These are phyloP conservation scores for Metschnikowia lochheadii DNA, from an alignment of 805 yeast genomes.

Conservation along the genomic window DNA sequence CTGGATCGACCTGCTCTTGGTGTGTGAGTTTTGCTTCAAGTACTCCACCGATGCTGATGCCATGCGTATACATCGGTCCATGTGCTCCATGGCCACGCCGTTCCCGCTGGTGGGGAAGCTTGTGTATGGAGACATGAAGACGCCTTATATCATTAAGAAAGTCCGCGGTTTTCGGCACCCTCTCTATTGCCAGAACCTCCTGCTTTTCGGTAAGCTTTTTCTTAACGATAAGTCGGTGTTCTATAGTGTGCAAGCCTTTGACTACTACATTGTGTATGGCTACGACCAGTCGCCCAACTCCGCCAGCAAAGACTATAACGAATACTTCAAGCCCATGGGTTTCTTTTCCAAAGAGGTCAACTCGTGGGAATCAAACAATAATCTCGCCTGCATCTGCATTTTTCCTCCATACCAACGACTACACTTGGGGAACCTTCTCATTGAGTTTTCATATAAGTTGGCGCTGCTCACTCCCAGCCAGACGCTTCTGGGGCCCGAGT, in stretches of 20 bases:
- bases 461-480: constrained; percentile 55
- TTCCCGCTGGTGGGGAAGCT: constrained; percentile 58
- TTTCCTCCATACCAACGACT: constrained; percentile 89
- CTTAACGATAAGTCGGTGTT: constrained; percentile 86
- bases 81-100: constrained; percentile 35
- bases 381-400: constrained; percentile 84
- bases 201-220: constrained; percentile 82
- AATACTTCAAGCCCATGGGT: constrained; percentile 48
- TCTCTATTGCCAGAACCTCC: constrained; percentile 75
- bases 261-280: constrained; percentile 72
- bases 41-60: constrained; percentile 51
- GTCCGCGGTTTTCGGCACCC: constrained; percentile 63
- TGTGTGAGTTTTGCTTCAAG: constrained; percentile 84
- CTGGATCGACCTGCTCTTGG: constrained; percentile 61
- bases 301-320: not conserved
- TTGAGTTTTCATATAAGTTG: constrained; percentile 77
- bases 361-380: constrained; percentile 71
- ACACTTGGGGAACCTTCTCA: constrained; percentile 72
- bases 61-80: constrained; percentile 47
- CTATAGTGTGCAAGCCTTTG: constrained; percentile 73
- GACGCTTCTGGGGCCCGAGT: constrained; percentile 80
- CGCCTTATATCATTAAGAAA: constrained; percentile 49
- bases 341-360: constrained; percentile 85
- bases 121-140: constrained; percentile 56
- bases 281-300: constrained; percentile 17